These are phyloP conservation scores for Penicillium sp. DNA, from an alignment of 2,329 filamentous ascomycete genomes.

Conservation along the genomic window DNA sequence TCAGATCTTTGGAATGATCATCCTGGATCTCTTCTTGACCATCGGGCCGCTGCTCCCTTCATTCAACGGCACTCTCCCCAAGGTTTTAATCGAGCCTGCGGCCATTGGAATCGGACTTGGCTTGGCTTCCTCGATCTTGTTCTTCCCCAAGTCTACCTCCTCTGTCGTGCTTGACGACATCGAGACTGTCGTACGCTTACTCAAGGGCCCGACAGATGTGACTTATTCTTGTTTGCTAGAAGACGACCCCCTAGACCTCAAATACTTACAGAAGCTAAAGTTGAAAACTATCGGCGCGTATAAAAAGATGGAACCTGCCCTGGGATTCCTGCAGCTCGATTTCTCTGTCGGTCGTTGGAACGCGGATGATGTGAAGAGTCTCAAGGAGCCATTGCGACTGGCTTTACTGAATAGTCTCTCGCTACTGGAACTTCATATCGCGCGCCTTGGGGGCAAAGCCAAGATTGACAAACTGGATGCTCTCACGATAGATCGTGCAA, in stretches of 20 bases:
- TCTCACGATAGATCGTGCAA: constrained; percentile 11
- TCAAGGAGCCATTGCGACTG: constrained; percentile 44
- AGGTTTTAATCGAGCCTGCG: constrained; percentile 50
- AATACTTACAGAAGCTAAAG: constrained; percentile 37
- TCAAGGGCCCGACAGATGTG: constrained; percentile 35
- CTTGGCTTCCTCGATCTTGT: constrained; percentile 47
- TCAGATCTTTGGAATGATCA: constrained; percentile 54
- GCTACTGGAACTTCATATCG: constrained; percentile 51
- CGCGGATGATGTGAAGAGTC: constrained; percentile 46
- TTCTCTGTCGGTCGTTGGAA: constrained; percentile 53
- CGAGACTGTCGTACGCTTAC: constrained; percentile 33
- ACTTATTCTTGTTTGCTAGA: constrained; percentile 28
- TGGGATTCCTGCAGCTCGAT: constrained; percentile 54
- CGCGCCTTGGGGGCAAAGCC: constrained; percentile 26
- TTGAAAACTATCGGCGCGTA: constrained; percentile 40
- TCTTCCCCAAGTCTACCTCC: constrained; percentile 58
- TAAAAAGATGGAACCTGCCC: constrained; percentile 43
- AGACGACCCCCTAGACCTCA: constrained; percentile 18
- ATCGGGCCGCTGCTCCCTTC: constrained; percentile 48
- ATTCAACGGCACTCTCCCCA: constrained; percentile 46
- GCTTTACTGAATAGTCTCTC: constrained; percentile 41
- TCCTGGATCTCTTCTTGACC: constrained; percentile 52
- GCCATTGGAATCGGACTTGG: constrained; percentile 54
- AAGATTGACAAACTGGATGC: constrained; percentile 24
- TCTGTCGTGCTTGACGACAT: constrained; percentile 45